These are phyloP conservation scores for Carex pumila DNA, from an alignment of 176 grass and related monocot species.

Conservation along the genomic window DNA sequence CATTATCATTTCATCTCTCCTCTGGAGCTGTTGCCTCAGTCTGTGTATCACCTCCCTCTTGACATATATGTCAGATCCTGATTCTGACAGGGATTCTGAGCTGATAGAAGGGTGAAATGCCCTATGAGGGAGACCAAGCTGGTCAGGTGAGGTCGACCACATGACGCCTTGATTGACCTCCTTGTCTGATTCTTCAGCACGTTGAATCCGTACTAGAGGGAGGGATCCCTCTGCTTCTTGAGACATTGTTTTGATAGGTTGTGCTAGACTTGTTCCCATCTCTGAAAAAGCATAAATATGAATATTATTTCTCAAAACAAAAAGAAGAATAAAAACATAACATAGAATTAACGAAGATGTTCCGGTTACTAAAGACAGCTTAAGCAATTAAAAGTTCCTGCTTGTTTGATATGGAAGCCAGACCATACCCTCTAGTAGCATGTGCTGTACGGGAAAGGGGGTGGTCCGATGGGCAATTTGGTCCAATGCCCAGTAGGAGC, in stretches of 20 bases:
- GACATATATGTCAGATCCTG: constrained; percentile 45
- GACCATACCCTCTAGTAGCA: not conserved
- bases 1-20: constrained; percentile 52
- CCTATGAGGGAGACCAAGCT: constrained; percentile 30
- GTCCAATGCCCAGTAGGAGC: too few species aligned
- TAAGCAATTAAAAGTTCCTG: not conserved
- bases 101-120: constrained; percentile 35
- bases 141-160: constrained; percentile 40
- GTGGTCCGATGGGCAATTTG: too few species aligned
- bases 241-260: constrained; percentile 7
- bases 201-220: constrained; percentile 18
- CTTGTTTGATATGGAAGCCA: not conserved
- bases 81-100: constrained; percentile 44
- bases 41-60: constrained; percentile 51
- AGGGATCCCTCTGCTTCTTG: constrained; percentile 32
- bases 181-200: constrained; percentile 23
- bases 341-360: not conserved
- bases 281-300: constrained; percentile 13
- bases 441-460: not conserved
- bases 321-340: not conserved
- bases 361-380: not conserved
- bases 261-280: not conserved
- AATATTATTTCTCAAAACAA: not conserved
- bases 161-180: constrained; percentile 17
- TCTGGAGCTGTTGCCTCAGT: constrained; percentile 36